Evolutionary conservation across 331 rosid species (phyloP).

Genomic region (Phaseolus coccineus): DNA sequence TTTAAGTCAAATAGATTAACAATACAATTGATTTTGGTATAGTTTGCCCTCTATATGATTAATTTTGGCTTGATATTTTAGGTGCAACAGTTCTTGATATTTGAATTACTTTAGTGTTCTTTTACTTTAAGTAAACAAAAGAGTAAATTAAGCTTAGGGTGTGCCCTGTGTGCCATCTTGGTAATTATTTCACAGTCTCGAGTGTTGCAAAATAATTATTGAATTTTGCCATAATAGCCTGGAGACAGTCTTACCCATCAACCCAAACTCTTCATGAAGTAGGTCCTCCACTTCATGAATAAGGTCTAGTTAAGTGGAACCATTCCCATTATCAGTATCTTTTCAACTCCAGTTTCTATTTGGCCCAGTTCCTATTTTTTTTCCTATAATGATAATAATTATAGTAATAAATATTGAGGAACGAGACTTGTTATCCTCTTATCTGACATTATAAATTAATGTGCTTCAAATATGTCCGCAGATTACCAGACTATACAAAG

Average conservation of each 20-base stretch:
- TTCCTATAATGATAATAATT: background rate
- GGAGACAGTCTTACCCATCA: background rate
- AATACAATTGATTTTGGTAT: background rate
- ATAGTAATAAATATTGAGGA: conserved; percentile 1
- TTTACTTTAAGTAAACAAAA: background rate
- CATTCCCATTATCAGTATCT: conserved; percentile 1
- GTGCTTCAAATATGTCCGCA: conserved; percentile 47
- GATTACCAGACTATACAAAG: conserved; percentile 73
- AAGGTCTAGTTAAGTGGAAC: background rate
- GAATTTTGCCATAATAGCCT: conserved; percentile 17
- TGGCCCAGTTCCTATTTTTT: background rate
- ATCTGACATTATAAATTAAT: conserved; percentile 23
- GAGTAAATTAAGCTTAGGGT: background rate
- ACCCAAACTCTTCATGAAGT: background rate
- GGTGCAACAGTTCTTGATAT: background rate
- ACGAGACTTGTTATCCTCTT: background rate
- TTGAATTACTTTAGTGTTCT: conserved; percentile 5
- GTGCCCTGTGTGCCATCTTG: background rate
- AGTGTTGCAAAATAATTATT: background rate
- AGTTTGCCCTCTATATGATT: background rate
- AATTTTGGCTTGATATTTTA: conserved; percentile 15
- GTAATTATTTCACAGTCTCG: background rate
- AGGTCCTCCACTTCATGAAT: conserved; percentile 9
- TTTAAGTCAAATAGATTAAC: background rate
- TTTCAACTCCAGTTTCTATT: background rate